Conservation (phyloP, 495 filamentous ascomycete species). For the Aspergillus indologenus region DNA sequence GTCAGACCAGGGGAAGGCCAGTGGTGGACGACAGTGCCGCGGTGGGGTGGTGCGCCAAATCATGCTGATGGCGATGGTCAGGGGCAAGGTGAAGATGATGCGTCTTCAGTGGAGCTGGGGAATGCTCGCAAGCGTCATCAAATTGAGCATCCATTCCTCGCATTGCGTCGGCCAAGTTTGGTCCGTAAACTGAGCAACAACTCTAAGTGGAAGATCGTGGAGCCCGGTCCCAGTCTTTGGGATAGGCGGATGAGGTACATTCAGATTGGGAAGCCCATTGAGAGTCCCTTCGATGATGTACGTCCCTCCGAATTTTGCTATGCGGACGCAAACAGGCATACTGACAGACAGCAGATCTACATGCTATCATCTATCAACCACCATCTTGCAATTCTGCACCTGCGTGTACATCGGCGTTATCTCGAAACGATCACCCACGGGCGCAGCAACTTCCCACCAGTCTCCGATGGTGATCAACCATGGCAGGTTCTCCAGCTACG, state of each 20-base stretch:
- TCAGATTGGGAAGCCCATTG: constrained; percentile 62
- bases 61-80: constrained; percentile 55
- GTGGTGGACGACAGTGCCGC: constrained; percentile 74
- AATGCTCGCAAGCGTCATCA: constrained; percentile 42
- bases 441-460: constrained; percentile 28
- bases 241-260: constrained; percentile 72
- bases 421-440: constrained; percentile 51
- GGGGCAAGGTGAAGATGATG: constrained; percentile 26
- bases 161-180: constrained; percentile 29
- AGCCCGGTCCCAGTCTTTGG: constrained; percentile 65
- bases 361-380: constrained; percentile 80
- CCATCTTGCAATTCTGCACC: constrained; percentile 71
- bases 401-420: constrained; percentile 67
- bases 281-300: constrained; percentile 55
- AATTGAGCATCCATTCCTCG: constrained; percentile 36
- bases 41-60: constrained; percentile 74
- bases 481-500: constrained; percentile 64
- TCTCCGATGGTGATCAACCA: constrained; percentile 51
- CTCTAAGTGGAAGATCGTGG: constrained; percentile 51
- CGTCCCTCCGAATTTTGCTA: neutral
- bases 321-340: neutral
- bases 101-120: constrained; percentile 19
- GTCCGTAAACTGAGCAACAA: constrained; percentile 34
- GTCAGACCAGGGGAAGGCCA: constrained; percentile 65
- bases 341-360: constrained; percentile 58